Evolutionary conservation across 352 stramenopile genomes (phyloP).

Genomic region (Bremia lactucae): DNA sequence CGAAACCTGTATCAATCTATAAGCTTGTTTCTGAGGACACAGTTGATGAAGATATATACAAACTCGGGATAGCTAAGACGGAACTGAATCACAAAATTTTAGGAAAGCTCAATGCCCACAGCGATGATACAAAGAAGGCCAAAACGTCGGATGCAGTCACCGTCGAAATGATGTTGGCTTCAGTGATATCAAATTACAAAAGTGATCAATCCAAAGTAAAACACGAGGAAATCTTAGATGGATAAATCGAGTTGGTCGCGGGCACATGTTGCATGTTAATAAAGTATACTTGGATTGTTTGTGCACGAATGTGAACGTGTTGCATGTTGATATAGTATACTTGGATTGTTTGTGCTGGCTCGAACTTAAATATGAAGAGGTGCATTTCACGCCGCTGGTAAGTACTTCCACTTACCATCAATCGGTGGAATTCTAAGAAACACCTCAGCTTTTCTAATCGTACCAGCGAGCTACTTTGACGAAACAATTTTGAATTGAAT

Average conservation of each 20-base stretch:
- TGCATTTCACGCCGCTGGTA: too few species aligned
- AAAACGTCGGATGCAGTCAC: slow-evolving; percentile 32
- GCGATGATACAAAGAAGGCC: slow-evolving; percentile 18
- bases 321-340: slow-evolving; percentile 9
- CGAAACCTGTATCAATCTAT: slow-evolving; percentile 85
- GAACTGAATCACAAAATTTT: slow-evolving; percentile 80
- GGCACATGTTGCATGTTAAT: slow-evolving; percentile 7
- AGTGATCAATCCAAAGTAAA: slow-evolving; percentile 22
- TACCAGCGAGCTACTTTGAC: slow-evolving; percentile 6
- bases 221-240: slow-evolving; percentile 9
- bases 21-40: slow-evolving; percentile 86
- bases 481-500: too few species aligned
- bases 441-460: not conserved
- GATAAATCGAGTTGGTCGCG: slow-evolving; percentile 8
- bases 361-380: too few species aligned
- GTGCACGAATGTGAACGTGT: too few species aligned
- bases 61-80: slow-evolving; percentile 77
- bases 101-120: slow-evolving; percentile 66
- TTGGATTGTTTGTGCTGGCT: slow-evolving; percentile 1
- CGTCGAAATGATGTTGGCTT: slow-evolving; percentile 74
- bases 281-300: slow-evolving; percentile 5
- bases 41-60: slow-evolving; percentile 89
- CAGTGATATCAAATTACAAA: slow-evolving; percentile 72
- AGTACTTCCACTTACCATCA: too few species aligned
- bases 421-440: too few species aligned